phyloP scores from a whole-genome alignment of 1,139 yeast species.

The Hanseniaspora uvarum region DNA sequence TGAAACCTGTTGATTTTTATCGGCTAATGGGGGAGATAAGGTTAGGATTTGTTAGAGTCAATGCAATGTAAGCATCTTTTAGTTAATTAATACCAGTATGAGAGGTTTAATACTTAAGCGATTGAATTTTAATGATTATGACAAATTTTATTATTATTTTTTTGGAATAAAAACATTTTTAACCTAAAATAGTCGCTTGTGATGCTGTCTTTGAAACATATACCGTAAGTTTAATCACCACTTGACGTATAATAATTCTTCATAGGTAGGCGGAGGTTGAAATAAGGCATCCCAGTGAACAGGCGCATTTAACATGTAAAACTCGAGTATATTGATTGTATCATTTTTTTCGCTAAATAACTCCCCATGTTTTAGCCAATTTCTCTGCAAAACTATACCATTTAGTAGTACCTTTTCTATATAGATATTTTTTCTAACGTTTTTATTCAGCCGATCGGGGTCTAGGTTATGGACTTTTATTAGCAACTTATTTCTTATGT shows the following conservation, averaged over 20 bases:
- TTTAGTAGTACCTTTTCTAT: conserved; percentile 32
- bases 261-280: conserved; percentile 20
- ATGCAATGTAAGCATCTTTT: too few species aligned
- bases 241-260: neutral
- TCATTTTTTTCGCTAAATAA: conserved; percentile 25
- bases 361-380: conserved; percentile 34
- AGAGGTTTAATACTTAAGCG: too few species aligned
- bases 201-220: too few species aligned
- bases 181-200: too few species aligned
- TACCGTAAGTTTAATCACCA: neutral
- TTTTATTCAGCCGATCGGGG: conserved; percentile 19
- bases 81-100: too few species aligned
- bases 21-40: neutral
- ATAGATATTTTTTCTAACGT: conserved; percentile 21
- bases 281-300: conserved; percentile 21
- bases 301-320: conserved; percentile 19
- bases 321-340: conserved; percentile 14
- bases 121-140: too few species aligned
- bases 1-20: neutral
- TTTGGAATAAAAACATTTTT: too few species aligned
- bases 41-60: too few species aligned
- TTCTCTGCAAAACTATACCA: conserved; percentile 29
- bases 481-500: conserved; percentile 26
- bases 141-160: too few species aligned
- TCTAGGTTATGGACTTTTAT: conserved; percentile 31